Percentiles rank a stretch among this genome's conserved stretches.
Evolutionary conservation across 768 basidiomycete genomes (phyloP).

Genomic region (Amylocystis lapponica): DNA sequence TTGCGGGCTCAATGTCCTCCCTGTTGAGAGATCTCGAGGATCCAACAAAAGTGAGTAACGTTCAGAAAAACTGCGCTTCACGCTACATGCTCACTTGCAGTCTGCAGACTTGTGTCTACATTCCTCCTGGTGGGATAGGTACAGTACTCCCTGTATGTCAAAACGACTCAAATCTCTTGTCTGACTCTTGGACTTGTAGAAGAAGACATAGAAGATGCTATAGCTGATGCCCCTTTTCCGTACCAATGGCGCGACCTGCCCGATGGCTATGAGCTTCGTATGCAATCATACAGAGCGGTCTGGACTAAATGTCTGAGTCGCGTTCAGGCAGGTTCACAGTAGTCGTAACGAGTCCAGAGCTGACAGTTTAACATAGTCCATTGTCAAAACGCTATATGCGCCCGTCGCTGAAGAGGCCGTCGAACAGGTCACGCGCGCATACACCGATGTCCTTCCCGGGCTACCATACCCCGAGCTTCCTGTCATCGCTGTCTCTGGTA

Average conservation of each 20-base stretch:
- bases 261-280: slow-evolving; percentile 32
- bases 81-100: too few species aligned
- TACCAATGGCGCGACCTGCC: slow-evolving; percentile 9
- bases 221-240: neutral
- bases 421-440: slow-evolving; percentile 37
- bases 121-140: slow-evolving; percentile 14
- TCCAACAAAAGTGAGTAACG: slow-evolving; percentile 10
- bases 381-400: slow-evolving; percentile 42
- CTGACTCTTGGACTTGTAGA: too few species aligned
- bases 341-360: too few species aligned
- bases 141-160: too few species aligned
- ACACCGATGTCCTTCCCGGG: slow-evolving; percentile 42
- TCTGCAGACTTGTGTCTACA: slow-evolving; percentile 18
- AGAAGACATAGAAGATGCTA: too few species aligned
- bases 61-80: too few species aligned
- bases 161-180: too few species aligned
- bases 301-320: slow-evolving; percentile 57
- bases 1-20: too few species aligned
- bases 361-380: slow-evolving; percentile 28
- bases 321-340: slow-evolving; percentile 45
- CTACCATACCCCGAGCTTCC: slow-evolving; percentile 60
- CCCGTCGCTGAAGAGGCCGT: slow-evolving; percentile 43
- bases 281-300: slow-evolving; percentile 47
- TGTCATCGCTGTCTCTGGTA: slow-evolving; percentile 52
- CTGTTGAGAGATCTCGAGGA: slow-evolving; percentile 10